A percentile compares a stretch with the other conserved stretches of the same genome.
phyloP scores from a whole-genome alignment of 768 basidiomycete species.

The Leccinum longicurvipes region DNA sequence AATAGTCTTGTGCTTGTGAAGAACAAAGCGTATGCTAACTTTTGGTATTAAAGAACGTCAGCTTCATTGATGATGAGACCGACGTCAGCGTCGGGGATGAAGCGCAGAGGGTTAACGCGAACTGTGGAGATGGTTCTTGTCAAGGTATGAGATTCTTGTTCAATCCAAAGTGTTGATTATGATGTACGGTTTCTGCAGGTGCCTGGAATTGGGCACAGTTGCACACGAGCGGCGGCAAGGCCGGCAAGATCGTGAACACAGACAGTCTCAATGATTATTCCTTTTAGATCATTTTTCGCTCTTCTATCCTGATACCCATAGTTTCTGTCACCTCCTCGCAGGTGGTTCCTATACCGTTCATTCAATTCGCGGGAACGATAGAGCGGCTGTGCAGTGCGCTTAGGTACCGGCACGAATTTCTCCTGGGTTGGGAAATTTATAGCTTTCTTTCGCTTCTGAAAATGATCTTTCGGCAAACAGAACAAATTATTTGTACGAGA shows the following conservation, averaged over 20 bases:
- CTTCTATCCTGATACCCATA: background rate
- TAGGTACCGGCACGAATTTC: background rate
- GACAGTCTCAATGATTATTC: conserved; percentile 33
- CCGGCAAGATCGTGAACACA: conserved; percentile 34
- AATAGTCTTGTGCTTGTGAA: conserved; percentile 14
- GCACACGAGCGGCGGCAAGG: conserved; percentile 41
- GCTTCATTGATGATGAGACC: conserved; percentile 42
- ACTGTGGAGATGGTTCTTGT: conserved; percentile 54
- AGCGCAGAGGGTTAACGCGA: conserved; percentile 48
- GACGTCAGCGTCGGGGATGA: conserved; percentile 39
- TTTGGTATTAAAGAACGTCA: conserved; percentile 39
- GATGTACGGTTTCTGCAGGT: conserved; percentile 27
- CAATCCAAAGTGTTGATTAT: background rate
- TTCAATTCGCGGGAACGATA: background rate
- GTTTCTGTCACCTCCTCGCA: background rate
- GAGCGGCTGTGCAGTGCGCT: background rate
- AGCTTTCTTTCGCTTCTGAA: background rate
- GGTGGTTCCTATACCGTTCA: background rate
- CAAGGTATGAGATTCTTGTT: conserved; percentile 33
- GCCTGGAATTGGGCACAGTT: conserved; percentile 52
- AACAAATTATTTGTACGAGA: no score
- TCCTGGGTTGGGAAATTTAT: background rate
- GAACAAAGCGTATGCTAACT: background rate
- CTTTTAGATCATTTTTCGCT: conserved; percentile 10
- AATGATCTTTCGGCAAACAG: no score